Conservation (phyloP, 1,284 basidiomycete genomes). For the Austroboletus niveus region DNA sequence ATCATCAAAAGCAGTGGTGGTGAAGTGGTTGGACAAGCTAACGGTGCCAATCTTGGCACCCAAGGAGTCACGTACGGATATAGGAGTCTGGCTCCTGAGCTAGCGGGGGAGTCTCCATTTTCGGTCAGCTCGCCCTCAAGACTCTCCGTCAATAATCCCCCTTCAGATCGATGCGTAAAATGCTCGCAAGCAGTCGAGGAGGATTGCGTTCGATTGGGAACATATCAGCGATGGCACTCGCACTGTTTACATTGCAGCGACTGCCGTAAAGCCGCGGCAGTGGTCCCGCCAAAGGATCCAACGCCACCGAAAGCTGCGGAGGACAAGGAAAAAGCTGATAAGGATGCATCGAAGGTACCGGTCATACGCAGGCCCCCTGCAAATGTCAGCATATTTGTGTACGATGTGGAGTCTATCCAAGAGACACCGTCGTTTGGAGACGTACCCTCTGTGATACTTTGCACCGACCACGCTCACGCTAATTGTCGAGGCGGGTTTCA, state of each 20-base stretch:
- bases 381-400: constrained; percentile 75
- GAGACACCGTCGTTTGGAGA: constrained; percentile 68
- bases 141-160: constrained; percentile 59
- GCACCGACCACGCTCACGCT: constrained; percentile 71
- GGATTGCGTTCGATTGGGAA: constrained; percentile 91
- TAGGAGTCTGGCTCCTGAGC: constrained; percentile 83
- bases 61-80: constrained; percentile 85
- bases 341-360: constrained; percentile 56
- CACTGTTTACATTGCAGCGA: constrained; percentile 81
- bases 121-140: constrained; percentile 42
- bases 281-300: constrained; percentile 53
- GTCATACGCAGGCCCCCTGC: constrained; percentile 72
- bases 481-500: constrained; percentile 80
- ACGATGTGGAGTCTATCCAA: constrained; percentile 62
- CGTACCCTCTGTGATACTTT: constrained; percentile 69
- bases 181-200: constrained; percentile 94
- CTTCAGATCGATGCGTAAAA: constrained; percentile 87
- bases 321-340: constrained; percentile 40
- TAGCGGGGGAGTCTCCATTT: constrained; percentile 86
- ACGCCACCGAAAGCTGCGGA: constrained; percentile 38
- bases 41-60: constrained; percentile 64
- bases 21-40: constrained; percentile 47
- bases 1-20: constrained; percentile 68
- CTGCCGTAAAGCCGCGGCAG: constrained; percentile 79
- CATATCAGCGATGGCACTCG: constrained; percentile 96